These are phyloP conservation scores for Xylaria palmicola DNA, from an alignment of 495 filamentous ascomycete species.

Conservation along the genomic window DNA sequence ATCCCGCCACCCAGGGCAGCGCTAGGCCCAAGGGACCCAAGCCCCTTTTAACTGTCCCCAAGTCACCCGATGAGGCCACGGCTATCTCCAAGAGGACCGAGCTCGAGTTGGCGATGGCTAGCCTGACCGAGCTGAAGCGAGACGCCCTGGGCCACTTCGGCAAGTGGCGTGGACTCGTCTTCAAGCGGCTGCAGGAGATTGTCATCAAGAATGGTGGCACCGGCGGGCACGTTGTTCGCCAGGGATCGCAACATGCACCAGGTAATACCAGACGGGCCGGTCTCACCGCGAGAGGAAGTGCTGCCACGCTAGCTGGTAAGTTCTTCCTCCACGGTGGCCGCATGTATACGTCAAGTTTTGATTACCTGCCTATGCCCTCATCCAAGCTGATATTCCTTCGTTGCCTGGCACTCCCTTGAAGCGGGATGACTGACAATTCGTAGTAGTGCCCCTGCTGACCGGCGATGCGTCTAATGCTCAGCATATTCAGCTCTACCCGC, in stretches of 20 bases:
- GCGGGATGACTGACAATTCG: conserved; percentile 14
- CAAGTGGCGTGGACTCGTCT: conserved; percentile 43
- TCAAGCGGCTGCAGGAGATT: conserved; percentile 43
- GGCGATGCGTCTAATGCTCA: conserved; percentile 37
- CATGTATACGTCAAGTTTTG: conserved; percentile 16
- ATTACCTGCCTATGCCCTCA: not conserved
- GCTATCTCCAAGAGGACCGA: conserved; percentile 22
- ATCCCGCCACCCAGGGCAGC: not conserved
- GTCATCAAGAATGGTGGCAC: conserved; percentile 32
- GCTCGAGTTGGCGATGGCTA: conserved; percentile 27
- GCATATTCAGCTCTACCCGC: conserved; percentile 44
- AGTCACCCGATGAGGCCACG: conserved; percentile 17
- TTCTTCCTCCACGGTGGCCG: conserved; percentile 22
- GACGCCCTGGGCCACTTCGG: conserved; percentile 42
- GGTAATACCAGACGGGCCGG: conserved; percentile 26
- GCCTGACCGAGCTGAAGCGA: conserved; percentile 43
- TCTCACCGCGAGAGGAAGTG: conserved; percentile 22
- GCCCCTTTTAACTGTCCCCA: conserved; percentile 17
- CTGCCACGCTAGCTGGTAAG: conserved; percentile 26
- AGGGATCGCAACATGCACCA: conserved; percentile 11
- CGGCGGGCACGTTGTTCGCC: conserved; percentile 21
- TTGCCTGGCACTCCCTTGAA: not conserved
- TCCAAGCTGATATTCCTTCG: not conserved
- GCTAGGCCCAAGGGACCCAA: conserved; percentile 2
- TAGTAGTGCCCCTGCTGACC: conserved; percentile 29